Evolutionary conservation across 2,329 filamentous ascomycete species (phyloP), one percentile per base, ranked within the genome.

Genomic region (Hawksworthiomyces lignivorus): DNA sequence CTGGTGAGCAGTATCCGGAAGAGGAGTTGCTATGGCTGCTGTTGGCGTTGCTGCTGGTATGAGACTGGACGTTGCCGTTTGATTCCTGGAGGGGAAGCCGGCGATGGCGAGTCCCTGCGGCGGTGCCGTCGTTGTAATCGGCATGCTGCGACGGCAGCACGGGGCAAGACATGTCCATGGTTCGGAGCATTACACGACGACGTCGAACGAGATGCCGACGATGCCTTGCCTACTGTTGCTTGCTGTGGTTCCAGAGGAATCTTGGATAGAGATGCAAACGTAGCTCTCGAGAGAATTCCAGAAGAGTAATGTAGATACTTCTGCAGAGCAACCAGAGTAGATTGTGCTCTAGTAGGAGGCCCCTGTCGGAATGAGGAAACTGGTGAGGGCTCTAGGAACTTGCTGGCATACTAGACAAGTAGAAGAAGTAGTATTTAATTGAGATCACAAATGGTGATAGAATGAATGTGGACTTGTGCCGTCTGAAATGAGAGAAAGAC

Each of bases 61-160:
- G 46, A 14, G 44, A 54, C 53, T 77, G 73, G 35, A 65, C 61
- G 56, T 77, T 77, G 52, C 68, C 67, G 11, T 65, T 70, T 17
- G 70, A 66, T 52, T 77, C 73, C 44, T 69, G 62, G 28, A 77
- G 63, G 22, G 73, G 72, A 46, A 67, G 60, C 46, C 69, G 54
- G 49, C 62, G 61, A 49, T 69, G 64, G 43, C 57, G 54, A 50
- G 73, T 71, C 49, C 60, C 61, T 28, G 64, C 51, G 51, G 71
- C 56, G 5, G 62, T 56, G 47, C 64, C 56, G 12, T 63, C 58
- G 45, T 64, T 61, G 40, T 69, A 70, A 54, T 68, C 73, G 52
- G 42, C 18, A 40, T 67, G 65, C 55, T 75, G 71, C 39, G 69
- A 69, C 37, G 71, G 64, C 49, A 74, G 60, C 48, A 73, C 62